Conservation (phyloP, 2,329 filamentous ascomycete genomes). For the Boeremia lycopersici region DNA sequence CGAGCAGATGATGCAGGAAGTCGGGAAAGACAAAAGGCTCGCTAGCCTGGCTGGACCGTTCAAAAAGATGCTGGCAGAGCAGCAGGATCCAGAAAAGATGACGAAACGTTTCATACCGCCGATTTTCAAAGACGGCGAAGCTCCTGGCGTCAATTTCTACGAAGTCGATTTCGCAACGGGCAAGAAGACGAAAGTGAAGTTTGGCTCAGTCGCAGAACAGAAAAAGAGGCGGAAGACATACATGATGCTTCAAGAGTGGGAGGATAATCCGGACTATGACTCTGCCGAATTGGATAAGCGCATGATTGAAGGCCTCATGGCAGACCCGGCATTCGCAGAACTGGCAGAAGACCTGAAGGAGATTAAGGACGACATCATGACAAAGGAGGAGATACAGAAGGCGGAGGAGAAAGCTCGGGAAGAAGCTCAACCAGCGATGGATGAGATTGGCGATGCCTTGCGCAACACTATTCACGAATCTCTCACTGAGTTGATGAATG, state of each 20-base stretch:
- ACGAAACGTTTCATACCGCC: slow-evolving; percentile 9
- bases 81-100: neutral
- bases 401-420: slow-evolving; percentile 6
- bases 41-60: neutral
- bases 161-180: slow-evolving; percentile 38
- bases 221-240: slow-evolving; percentile 28
- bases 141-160: slow-evolving; percentile 34
- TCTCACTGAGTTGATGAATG: slow-evolving; percentile 35
- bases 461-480: slow-evolving; percentile 27
- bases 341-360: slow-evolving; percentile 34
- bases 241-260: slow-evolving; percentile 33
- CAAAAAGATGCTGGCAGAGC: neutral
- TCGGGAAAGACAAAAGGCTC: neutral
- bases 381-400: slow-evolving; percentile 6
- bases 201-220: slow-evolving; percentile 34
- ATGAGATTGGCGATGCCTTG: slow-evolving; percentile 25
- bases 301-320: slow-evolving; percentile 37
- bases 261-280: slow-evolving; percentile 37
- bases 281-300: slow-evolving; percentile 31
- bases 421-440: slow-evolving; percentile 21
- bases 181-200: slow-evolving; percentile 29
- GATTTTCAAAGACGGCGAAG: slow-evolving; percentile 20
- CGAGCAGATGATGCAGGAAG: neutral
- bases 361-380: slow-evolving; percentile 33
- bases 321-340: slow-evolving; percentile 38